Conservation (phyloP, 148 eudicot genomes). For the Cornus florida region DNA sequence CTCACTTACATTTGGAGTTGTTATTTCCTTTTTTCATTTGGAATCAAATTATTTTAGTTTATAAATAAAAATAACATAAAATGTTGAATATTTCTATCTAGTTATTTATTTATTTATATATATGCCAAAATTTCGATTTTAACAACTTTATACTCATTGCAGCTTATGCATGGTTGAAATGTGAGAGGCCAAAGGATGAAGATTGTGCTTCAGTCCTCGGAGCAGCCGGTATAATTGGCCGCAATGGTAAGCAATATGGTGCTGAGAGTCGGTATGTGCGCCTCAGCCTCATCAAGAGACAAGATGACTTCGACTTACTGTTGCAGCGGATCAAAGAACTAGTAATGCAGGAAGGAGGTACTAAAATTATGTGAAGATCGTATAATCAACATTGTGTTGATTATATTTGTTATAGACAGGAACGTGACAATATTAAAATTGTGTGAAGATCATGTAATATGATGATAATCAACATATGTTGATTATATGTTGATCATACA, state of each 20-base stretch:
- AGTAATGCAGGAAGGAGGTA: conserved; percentile 10
- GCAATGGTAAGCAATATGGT: conserved; percentile 17
- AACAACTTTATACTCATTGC: background rate
- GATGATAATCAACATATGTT: no score
- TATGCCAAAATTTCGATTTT: background rate
- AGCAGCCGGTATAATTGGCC: conserved; percentile 19
- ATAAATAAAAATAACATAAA: no score
- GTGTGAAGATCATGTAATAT: no score
- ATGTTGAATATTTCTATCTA: no score
- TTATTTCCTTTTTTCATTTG: no score
- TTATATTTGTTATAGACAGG: no score
- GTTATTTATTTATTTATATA: no score
- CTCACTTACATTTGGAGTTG: no score
- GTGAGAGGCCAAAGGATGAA: conserved; percentile 33
- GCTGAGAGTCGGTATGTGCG: conserved; percentile 24
- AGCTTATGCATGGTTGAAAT: conserved; percentile 39
- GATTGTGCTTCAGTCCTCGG: conserved; percentile 20
- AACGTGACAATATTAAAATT: no score
- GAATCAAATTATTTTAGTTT: no score
- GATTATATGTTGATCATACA: background rate
- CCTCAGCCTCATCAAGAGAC: conserved; percentile 26
- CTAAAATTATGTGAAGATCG: conserved; percentile 1
- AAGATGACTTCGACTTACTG: conserved; percentile 32
- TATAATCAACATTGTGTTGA: conserved; percentile 5
- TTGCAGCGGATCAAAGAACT: conserved; percentile 6